phyloP scores from a whole-genome alignment of 2,329 filamentous ascomycete genomes.

The Grosmannia penicillata region DNA sequence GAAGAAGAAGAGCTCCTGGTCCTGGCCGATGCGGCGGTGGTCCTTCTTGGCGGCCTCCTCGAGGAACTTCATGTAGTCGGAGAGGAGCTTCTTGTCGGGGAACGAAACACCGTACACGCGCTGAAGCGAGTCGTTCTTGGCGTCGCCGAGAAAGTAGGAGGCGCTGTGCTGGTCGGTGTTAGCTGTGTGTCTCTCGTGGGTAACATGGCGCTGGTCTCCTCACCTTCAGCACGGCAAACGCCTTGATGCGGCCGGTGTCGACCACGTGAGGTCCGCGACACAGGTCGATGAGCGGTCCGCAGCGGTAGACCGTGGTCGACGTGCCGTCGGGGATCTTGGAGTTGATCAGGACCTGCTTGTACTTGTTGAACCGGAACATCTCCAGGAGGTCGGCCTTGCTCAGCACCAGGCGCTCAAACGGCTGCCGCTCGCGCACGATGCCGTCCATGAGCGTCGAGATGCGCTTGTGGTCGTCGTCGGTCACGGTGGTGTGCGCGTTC shows the following conservation, averaged over 20 bases:
- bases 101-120: slow-evolving; percentile 92
- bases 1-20: slow-evolving; percentile 97
- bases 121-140: slow-evolving; percentile 87
- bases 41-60: slow-evolving; percentile 98
- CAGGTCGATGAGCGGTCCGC: slow-evolving; percentile 85
- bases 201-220: neutral
- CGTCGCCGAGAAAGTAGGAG: slow-evolving; percentile 84
- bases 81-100: slow-evolving; percentile 89
- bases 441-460: slow-evolving; percentile 67
- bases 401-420: slow-evolving; percentile 77
- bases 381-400: slow-evolving; percentile 84
- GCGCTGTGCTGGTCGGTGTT: slow-evolving; percentile 17
- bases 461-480: slow-evolving; percentile 66
- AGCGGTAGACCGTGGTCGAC: slow-evolving; percentile 85
- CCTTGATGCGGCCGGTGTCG: slow-evolving; percentile 84
- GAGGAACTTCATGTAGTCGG: slow-evolving; percentile 85
- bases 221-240: slow-evolving; percentile 76
- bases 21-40: slow-evolving; percentile 82
- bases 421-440: slow-evolving; percentile 93
- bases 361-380: slow-evolving; percentile 97
- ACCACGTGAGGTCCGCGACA: slow-evolving; percentile 92
- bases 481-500: slow-evolving; percentile 35
- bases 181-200: neutral
- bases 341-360: slow-evolving; percentile 95
- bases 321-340: slow-evolving; percentile 82